Base-by-base conservation (phyloP, 257 asterid genomes). In the Rehmannia glutinosa region DNA sequence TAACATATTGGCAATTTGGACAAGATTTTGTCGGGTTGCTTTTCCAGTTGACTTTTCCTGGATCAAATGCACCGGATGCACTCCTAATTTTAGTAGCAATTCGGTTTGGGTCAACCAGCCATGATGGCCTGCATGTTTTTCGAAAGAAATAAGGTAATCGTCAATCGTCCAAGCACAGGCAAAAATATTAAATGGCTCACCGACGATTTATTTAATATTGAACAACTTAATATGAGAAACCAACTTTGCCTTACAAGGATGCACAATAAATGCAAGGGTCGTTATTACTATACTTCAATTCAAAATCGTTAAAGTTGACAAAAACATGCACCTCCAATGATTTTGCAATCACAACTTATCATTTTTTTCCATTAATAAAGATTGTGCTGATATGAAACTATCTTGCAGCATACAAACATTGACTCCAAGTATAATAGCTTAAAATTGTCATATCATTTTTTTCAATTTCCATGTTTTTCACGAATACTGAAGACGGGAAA, bases 21-120 rank as follows among this genome's bases (percentile, higher is more conserved):
- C 99, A 94, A 74, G 85, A 73, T 83, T 75, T 90, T 0, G 96
- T 71, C 1, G 99, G 97, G 66, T 94, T 85, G 93, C 97, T 91
- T 73, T 84, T 82, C 95, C 95, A 91, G 66, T 74, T 75, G 64
- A 74, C 77, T 66, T 72, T 67, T 65, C 49, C 77, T 0, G 85
- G 92, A 74, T 90, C 87, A 42, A 76, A 65, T 69, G 84, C 60
- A 57, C 77, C 82, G 2, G 97, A 94, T 13, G 97, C 99, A 42
- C 85, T 91, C 79, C 82, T 85, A 54, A 93, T 93, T 79, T 93
- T 93, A 6, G 96, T 73, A 66, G 99, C 99, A 21, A 93, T 73
- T 81, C 99, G 79, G 25, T 68, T 91, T 13, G 85, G 72, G 75
- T 94, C 99, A 52, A 94, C 92, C 81, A 94, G 68, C 99, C 99